These are phyloP conservation scores for Neostapfia colusana DNA, from an alignment of 176 grass and related monocot genomes.

Conservation along the genomic window DNA sequence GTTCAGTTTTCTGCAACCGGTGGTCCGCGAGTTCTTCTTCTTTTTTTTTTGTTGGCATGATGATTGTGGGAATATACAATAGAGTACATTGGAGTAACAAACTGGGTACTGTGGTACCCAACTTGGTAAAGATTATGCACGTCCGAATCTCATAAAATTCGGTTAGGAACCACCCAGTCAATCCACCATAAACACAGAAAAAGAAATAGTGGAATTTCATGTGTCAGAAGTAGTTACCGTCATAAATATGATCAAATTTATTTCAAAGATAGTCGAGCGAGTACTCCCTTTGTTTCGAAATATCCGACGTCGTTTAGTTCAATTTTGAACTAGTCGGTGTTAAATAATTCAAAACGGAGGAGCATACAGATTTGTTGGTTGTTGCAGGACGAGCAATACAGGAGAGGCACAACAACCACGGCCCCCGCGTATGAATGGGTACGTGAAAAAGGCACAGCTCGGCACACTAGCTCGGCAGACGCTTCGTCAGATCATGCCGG, in stretches of 20 bases:
- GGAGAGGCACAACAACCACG: too few species aligned
- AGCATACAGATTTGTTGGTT: too few species aligned
- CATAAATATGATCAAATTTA: conserved; percentile 39
- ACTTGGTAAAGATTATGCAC: background rate
- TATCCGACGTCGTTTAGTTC: too few species aligned
- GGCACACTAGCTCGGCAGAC: background rate
- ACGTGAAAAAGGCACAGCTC: too few species aligned
- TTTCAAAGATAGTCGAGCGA: conserved; percentile 23
- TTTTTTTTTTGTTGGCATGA: too few species aligned
- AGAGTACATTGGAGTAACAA: background rate
- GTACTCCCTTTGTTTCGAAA: background rate
- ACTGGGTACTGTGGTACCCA: background rate
- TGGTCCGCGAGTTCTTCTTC: too few species aligned
- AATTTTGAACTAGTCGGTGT: too few species aligned
- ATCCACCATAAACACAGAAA: background rate
- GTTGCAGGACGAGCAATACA: too few species aligned
- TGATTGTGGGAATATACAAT: too few species aligned
- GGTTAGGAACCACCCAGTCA: background rate
- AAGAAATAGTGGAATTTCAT: conserved; percentile 14
- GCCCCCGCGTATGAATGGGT: too few species aligned
- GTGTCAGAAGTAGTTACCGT: background rate
- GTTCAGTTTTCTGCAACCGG: too few species aligned
- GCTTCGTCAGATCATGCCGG: conserved; percentile 3
- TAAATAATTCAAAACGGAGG: too few species aligned
- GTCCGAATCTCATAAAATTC: conserved; percentile 7